A percentile compares a stretch with the other conserved stretches of the same genome.
Conservation (phyloP, 805 yeast species). For the Kuraishia capsulata region DNA sequence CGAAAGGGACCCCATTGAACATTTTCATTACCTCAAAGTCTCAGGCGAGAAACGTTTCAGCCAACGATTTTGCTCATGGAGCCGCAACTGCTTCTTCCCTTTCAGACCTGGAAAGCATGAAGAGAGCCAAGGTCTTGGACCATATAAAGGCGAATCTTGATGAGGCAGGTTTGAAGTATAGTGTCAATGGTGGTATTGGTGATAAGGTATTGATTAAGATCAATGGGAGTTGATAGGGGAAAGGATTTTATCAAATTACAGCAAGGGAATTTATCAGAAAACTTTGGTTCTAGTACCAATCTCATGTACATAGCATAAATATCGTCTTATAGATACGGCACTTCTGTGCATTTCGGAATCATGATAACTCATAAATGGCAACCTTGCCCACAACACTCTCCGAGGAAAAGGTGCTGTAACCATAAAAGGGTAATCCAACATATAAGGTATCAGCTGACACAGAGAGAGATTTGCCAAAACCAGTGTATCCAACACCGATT, state of each 20-base stretch:
- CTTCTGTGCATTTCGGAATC: background rate
- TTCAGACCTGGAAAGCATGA: background rate
- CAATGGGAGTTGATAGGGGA: no score
- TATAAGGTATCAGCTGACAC: slow-evolving; percentile 18
- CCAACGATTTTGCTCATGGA: background rate
- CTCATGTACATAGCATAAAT: no score
- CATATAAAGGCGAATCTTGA: background rate
- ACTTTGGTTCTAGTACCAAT: no score
- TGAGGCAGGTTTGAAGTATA: background rate
- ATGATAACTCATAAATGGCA: background rate
- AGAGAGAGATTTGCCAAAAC: slow-evolving; percentile 33
- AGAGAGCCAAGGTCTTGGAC: background rate
- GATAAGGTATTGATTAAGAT: background rate
- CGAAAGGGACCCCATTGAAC: background rate
- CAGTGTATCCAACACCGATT: slow-evolving; percentile 24
- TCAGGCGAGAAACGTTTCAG: background rate
- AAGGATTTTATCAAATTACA: no score
- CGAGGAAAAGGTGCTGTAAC: slow-evolving; percentile 13
- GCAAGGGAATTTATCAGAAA: no score
- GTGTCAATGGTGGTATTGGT: background rate
- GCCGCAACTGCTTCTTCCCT: background rate
- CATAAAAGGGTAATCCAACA: slow-evolving; percentile 28
- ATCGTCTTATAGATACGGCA: no score
- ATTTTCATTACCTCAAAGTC: background rate
- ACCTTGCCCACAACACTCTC: background rate